Evolutionary conservation across 176 grass and related monocot genomes (phyloP), one percentile per base, ranked within the genome.

Genomic region (Olyra latifolia): DNA sequence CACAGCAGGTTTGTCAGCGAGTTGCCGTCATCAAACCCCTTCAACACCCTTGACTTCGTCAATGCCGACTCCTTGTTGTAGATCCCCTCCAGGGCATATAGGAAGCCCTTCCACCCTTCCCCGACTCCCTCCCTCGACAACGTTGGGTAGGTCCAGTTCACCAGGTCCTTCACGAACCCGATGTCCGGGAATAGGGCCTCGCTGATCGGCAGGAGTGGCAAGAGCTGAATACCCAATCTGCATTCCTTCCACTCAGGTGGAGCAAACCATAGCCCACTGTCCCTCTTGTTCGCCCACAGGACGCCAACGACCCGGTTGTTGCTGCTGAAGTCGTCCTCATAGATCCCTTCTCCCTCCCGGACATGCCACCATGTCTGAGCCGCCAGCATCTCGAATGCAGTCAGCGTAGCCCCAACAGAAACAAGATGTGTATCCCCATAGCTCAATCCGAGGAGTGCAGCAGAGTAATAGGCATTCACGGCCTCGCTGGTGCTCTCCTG

Each of bases 341-440:
- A 99, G 23, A 95, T 41, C 41, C 71, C 75, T 38, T 88, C 86
- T 0, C 90, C 92, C 13, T 88, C 75, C 29, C 78, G 66, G 63
- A 99, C 92, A 44, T 99, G 96, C 96, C 96, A 99, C 96, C 96
- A 99, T 22, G 75, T 91, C 88, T 93, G 83, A 0, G 96, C 96
- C 8, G 96, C 96, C 45, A 71, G 50, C 61, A 81, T 88, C 96
- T 99, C 96, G 2, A 99, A 76, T 9, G 86, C 88, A 0, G 84
- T 83, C 16, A 99, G 87, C 8, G 96, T 99, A 1, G 96, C 88
- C 9, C 90, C 82, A 2, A 90, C 44, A 0, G 88, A 60, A 40
- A 83, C 86, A 3, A 99, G 89, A 45, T 95, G 88, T 9, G 88
- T 60, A 48, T 99, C 96, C 3, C 92, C 96, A 25, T 89, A 99